A percentile compares a stretch with the other conserved stretches of the same genome.
These are phyloP conservation scores for Steccherinum ochraceum DNA, from an alignment of 768 basidiomycete genomes.

Conservation along the genomic window DNA sequence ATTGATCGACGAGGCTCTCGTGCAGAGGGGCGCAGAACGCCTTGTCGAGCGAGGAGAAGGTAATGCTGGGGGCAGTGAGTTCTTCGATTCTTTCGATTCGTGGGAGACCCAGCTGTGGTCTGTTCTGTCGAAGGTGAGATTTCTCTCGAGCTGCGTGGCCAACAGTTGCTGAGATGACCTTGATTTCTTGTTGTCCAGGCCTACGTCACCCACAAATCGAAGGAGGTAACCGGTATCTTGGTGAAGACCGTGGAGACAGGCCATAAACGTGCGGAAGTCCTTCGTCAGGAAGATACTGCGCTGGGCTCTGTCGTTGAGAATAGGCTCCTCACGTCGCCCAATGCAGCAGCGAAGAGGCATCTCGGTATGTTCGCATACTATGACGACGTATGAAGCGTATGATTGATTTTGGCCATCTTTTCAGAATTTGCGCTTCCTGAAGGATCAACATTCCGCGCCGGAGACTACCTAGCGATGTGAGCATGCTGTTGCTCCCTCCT, in stretches of 20 bases:
- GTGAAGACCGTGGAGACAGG: slow-evolving; percentile 27
- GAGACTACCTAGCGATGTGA: slow-evolving; percentile 42
- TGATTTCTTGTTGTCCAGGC: slow-evolving; percentile 17
- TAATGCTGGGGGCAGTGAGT: slow-evolving; percentile 33
- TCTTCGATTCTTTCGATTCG: slow-evolving; percentile 41
- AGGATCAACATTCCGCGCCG: slow-evolving; percentile 31
- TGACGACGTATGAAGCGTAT: neutral
- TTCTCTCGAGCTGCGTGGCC: no score
- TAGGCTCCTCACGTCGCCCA: slow-evolving; percentile 26
- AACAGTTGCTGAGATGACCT: slow-evolving; percentile 21
- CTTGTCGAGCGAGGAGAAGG: slow-evolving; percentile 34
- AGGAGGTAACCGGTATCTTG: slow-evolving; percentile 14
- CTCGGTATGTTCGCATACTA: slow-evolving; percentile 21
- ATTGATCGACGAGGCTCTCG: slow-evolving; percentile 30
- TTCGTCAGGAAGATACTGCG: slow-evolving; percentile 32
- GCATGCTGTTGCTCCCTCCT: slow-evolving; percentile 5
- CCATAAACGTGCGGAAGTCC: slow-evolving; percentile 26
- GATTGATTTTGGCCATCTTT: neutral
- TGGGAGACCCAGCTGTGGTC: slow-evolving; percentile 36
- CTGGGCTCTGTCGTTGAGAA: slow-evolving; percentile 34
- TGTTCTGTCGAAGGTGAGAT: slow-evolving; percentile 27
- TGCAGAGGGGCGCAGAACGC: slow-evolving; percentile 28
- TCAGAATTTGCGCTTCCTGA: slow-evolving; percentile 35
- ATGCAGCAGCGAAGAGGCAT: slow-evolving; percentile 31
- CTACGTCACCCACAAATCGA: neutral